A percentile compares a stretch with the other conserved stretches of the same genome.
These are phyloP conservation scores for Uromyces viciae-fabae DNA, from an alignment of 1,284 basidiomycete species.

Conservation along the genomic window DNA sequence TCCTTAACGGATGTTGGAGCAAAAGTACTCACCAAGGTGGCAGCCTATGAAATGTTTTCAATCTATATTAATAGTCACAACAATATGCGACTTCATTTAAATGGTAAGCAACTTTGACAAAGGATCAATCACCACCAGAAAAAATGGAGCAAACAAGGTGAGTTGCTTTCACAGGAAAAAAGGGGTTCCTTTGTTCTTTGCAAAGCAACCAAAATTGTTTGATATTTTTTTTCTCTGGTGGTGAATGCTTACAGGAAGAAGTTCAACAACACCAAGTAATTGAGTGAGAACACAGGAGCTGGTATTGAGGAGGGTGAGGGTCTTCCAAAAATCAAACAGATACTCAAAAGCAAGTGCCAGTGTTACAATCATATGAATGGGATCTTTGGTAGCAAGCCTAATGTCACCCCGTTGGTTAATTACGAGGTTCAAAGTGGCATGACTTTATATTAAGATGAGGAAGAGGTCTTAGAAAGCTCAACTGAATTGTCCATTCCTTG, in stretches of 20 bases:
- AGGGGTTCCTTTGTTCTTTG: too few relatives aligned
- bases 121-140: too few relatives aligned
- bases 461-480: too few relatives aligned
- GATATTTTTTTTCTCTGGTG: too few relatives aligned
- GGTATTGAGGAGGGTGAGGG: neutral
- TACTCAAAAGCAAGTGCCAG: neutral
- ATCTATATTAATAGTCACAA: neutral
- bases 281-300: neutral
- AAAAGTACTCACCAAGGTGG: neutral
- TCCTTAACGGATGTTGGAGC: too few relatives aligned
- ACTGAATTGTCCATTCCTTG: neutral
- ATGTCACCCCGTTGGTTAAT: neutral
- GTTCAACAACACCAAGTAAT: neutral
- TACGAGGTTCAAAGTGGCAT: neutral
- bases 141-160: too few relatives aligned
- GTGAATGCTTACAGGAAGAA: conserved; percentile 21
- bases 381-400: conserved; percentile 9
- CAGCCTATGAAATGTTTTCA: conserved; percentile 11
- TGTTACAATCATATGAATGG: conserved; percentile 2
- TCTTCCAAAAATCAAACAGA: neutral
- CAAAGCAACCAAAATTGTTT: too few relatives aligned
- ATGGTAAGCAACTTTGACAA: neutral
- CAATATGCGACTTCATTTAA: neutral
- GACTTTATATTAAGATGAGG: too few relatives aligned
- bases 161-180: too few relatives aligned